phyloP scores from a whole-genome alignment of 2,329 filamentous ascomycete species.

The Xylaria sp. region DNA sequence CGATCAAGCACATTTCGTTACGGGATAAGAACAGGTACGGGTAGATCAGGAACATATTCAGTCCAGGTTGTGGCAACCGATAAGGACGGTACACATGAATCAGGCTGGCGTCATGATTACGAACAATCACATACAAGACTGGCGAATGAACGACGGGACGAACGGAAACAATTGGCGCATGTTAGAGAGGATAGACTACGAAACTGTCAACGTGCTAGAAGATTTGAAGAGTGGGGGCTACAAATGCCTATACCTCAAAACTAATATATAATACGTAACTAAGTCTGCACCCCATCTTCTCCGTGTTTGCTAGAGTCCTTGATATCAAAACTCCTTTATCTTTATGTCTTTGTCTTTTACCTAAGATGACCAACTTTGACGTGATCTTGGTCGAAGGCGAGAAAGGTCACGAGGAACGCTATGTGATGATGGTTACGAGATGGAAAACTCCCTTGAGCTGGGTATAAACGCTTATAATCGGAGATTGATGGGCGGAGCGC shows the following conservation, averaged over 20 bases:
- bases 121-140: background rate
- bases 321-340: slow-evolving; percentile 9
- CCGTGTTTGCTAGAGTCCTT: background rate
- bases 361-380: slow-evolving; percentile 1
- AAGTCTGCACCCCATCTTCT: background rate
- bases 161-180: slow-evolving; percentile 7
- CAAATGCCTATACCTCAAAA: slow-evolving; percentile 2
- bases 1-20: slow-evolving; percentile 4
- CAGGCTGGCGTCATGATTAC: background rate
- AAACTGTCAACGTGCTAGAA: background rate
- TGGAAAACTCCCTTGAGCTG: slow-evolving; percentile 19
- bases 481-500: slow-evolving; percentile 21
- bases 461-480: slow-evolving; percentile 35
- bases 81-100: slow-evolving; percentile 12
- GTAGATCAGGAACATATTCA: slow-evolving; percentile 9
- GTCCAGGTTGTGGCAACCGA: background rate
- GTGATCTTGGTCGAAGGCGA: background rate
- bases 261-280: slow-evolving; percentile 26
- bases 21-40: slow-evolving; percentile 11
- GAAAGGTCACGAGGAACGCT: slow-evolving; percentile 22
- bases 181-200: slow-evolving; percentile 25
- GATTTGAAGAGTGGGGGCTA: slow-evolving; percentile 1
- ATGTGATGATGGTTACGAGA: slow-evolving; percentile 33
- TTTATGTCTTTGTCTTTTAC: slow-evolving; percentile 16
- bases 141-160: background rate